Percentiles rank a stretch among this genome's conserved stretches.
These are phyloP conservation scores for Globisporangium splendens DNA, from an alignment of 352 stramenopile species.

Conservation along the genomic window DNA sequence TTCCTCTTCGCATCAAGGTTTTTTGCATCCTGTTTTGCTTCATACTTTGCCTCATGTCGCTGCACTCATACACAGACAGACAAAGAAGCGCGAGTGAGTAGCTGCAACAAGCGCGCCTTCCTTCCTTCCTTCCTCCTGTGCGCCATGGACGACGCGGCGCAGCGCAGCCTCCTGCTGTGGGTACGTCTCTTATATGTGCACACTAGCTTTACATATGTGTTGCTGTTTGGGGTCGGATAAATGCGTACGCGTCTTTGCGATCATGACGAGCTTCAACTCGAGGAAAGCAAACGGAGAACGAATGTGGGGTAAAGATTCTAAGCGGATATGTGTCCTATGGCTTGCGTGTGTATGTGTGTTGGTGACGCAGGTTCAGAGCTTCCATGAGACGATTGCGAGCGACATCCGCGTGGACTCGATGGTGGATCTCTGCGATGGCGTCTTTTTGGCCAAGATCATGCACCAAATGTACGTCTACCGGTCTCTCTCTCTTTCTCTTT, in stretches of 20 bases:
- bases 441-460: conserved; percentile 83
- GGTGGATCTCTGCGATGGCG: conserved; percentile 68
- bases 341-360: conserved; percentile 4
- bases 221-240: too few relatives aligned
- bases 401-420: conserved; percentile 38
- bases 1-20: too few relatives aligned
- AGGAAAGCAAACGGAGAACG: not conserved
- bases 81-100: not conserved
- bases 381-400: conserved; percentile 48
- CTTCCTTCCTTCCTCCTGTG: not conserved
- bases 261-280: too few relatives aligned
- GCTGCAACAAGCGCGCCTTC: not conserved
- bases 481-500: not conserved
- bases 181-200: conserved; percentile 26
- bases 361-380: conserved; percentile 61
- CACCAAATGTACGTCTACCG: conserved; percentile 68
- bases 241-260: too few relatives aligned
- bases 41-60: too few relatives aligned
- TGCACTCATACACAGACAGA: not conserved
- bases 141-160: conserved; percentile 66
- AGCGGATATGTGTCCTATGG: not conserved
- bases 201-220: not conserved
- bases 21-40: too few relatives aligned
- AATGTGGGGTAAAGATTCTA: not conserved
- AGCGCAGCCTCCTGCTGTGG: conserved; percentile 74